Percentiles rank a stretch among this genome's conserved stretches.
Evolutionary conservation across 257 asterid species (phyloP).

Genomic region (Solanum paucissectum): DNA sequence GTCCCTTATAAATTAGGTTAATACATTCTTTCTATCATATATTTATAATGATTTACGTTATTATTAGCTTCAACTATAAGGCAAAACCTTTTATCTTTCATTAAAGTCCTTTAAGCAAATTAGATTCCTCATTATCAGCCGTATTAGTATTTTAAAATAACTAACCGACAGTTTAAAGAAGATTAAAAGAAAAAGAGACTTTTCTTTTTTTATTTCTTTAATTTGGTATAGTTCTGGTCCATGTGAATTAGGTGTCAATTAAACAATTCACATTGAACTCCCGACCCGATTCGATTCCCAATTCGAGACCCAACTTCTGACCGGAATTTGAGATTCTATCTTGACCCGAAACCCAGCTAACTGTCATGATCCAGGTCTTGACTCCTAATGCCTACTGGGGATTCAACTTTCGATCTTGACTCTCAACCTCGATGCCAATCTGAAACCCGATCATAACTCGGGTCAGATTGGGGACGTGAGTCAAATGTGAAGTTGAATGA

Average conservation of each 20-base stretch:
- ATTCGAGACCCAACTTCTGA: not conserved
- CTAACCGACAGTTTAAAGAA: not conserved
- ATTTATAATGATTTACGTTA: not conserved
- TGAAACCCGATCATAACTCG: fast-evolving
- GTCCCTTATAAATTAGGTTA: not conserved
- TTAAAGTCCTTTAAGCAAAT: not conserved
- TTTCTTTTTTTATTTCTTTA: not conserved
- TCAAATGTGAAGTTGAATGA: not conserved
- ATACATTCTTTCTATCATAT: not conserved
- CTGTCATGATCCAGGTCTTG: not conserved
- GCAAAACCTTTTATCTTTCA: not conserved
- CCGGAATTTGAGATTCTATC: too few species aligned
- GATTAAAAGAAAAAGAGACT: not conserved
- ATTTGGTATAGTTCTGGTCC: not conserved
- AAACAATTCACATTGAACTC: not conserved
- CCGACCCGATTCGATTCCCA: not conserved
- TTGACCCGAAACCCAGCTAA: not conserved
- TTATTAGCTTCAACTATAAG: not conserved
- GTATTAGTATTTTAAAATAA: not conserved
- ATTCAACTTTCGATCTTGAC: too few species aligned
- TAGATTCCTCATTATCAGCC: not conserved
- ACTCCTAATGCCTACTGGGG: fast-evolving
- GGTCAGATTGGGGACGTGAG: too few species aligned
- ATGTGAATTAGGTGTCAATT: not conserved
- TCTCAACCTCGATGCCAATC: not conserved